Conservation (phyloP, 1,284 basidiomycete genomes). For the Uromyces viciae-fabae region DNA sequence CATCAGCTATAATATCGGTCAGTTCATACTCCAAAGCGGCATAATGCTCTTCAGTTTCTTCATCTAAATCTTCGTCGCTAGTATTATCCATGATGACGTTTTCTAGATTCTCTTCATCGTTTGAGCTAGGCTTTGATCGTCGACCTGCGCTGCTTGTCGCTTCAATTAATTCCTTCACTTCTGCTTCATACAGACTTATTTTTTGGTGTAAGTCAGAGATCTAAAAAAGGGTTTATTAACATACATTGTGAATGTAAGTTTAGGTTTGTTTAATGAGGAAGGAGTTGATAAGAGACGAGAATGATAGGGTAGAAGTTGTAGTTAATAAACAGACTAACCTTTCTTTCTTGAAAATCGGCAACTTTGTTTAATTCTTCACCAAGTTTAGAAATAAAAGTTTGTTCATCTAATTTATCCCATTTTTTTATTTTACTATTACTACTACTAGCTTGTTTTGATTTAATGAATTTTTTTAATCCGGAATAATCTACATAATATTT, state of each 20-base stretch:
- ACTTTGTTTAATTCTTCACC: constrained; percentile 33
- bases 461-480: constrained; percentile 80
- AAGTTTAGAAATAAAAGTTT: constrained; percentile 8
- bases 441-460: constrained; percentile 60
- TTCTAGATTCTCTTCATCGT: constrained; percentile 47
- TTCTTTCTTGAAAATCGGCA: constrained; percentile 38
- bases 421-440: too few relatives aligned
- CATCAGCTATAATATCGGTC: constrained; percentile 91
- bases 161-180: constrained; percentile 71
- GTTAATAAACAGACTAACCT: too few relatives aligned
- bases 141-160: constrained; percentile 54
- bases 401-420: constrained; percentile 48
- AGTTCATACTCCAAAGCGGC: constrained; percentile 88
- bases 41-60: constrained; percentile 78
- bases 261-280: background rate
- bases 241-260: constrained; percentile 4
- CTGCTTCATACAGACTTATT: constrained; percentile 74
- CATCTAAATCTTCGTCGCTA: constrained; percentile 59
- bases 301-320: constrained; percentile 47
- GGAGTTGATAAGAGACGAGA: constrained; percentile 22
- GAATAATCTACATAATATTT: constrained; percentile 81
- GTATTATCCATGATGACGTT: constrained; percentile 57
- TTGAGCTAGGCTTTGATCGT: constrained; percentile 52
- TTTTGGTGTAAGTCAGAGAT: constrained; percentile 75
- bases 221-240: constrained; percentile 60